Evolutionary conservation across 106 monocot species (phyloP).

Genomic region (Posidonia australis): DNA sequence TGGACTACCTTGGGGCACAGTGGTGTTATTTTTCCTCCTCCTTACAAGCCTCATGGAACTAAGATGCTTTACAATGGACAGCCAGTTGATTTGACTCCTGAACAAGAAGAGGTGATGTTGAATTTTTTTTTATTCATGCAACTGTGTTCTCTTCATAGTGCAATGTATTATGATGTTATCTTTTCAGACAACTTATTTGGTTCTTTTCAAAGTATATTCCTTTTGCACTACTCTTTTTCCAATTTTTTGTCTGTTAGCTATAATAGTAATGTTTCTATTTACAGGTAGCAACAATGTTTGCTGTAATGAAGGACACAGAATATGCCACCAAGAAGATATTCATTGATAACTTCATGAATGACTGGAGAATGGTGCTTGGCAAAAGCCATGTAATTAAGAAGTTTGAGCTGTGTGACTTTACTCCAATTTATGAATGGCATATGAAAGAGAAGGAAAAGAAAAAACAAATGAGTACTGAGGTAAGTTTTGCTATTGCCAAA

Average conservation of each 20-base stretch:
- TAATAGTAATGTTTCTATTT: slow-evolving; percentile 10
- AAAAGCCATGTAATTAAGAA: slow-evolving; percentile 89
- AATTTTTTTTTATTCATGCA: neutral
- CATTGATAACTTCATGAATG: slow-evolving; percentile 80
- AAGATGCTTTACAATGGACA: slow-evolving; percentile 95
- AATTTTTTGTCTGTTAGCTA: neutral
- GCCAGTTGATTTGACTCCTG: slow-evolving; percentile 80
- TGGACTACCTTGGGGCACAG: slow-evolving; percentile 90
- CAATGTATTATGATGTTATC: neutral
- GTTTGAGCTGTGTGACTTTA: slow-evolving; percentile 94
- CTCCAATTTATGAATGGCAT: slow-evolving; percentile 97
- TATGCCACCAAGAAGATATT: slow-evolving; percentile 82
- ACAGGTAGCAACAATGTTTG: slow-evolving; percentile 99
- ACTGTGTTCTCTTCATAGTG: neutral
- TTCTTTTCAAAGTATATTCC: neutral
- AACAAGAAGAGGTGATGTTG: slow-evolving; percentile 82
- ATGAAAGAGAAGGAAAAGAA: slow-evolving; percentile 92
- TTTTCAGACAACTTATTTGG: no score
- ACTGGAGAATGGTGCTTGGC: slow-evolving; percentile 83
- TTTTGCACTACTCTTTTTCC: neutral
- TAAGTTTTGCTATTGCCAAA: slow-evolving; percentile 22
- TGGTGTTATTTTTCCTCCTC: slow-evolving; percentile 97
- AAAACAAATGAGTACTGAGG: slow-evolving; percentile 78
- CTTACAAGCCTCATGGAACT: slow-evolving; percentile 80
- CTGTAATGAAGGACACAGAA: slow-evolving; percentile 96